phyloP scores from a whole-genome alignment of 352 stramenopile species.

The Phytophthora vignae region DNA sequence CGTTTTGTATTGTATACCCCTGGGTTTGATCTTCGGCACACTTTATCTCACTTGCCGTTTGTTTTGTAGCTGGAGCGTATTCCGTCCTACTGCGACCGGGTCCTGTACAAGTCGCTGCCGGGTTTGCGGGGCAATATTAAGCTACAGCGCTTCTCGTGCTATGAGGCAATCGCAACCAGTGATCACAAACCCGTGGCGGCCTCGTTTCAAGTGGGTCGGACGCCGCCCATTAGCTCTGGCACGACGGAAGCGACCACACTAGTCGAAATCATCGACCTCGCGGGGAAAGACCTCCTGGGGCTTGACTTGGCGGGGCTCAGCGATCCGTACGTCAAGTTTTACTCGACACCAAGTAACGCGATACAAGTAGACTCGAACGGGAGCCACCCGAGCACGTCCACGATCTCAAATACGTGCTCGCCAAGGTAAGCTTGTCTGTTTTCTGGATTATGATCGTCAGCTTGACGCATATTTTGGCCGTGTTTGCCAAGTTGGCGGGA shows the following conservation, averaged over 20 bases:
- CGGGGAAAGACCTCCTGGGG: conserved; percentile 62
- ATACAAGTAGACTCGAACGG: conserved; percentile 58
- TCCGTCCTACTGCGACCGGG: conserved; percentile 86
- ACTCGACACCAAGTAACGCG: conserved; percentile 61
- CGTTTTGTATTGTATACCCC: conserved; percentile 1
- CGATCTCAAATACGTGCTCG: conserved; percentile 71
- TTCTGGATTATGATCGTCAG: background rate
- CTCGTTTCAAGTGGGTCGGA: conserved; percentile 58
- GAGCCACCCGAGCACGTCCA: conserved; percentile 62
- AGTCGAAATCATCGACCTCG: conserved; percentile 70
- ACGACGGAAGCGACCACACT: conserved; percentile 45
- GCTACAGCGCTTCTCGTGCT: conserved; percentile 62
- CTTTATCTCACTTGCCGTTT: conserved; percentile 2
- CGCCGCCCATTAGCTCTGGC: conserved; percentile 36
- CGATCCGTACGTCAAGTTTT: conserved; percentile 88
- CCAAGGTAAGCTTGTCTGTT: conserved; percentile 51
- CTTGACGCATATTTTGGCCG: conserved; percentile 4
- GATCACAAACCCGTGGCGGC: conserved; percentile 87
- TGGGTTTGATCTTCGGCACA: background rate
- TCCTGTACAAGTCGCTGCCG: conserved; percentile 85
- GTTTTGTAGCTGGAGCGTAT: conserved; percentile 65
- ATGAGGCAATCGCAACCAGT: conserved; percentile 75
- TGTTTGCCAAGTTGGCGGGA: conserved; percentile 56
- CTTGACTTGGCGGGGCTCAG: conserved; percentile 84
- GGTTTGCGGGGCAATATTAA: conserved; percentile 62